Base-by-base conservation (phyloP, 2,329 filamentous ascomycete genomes). In the Coniochaeta sp. region DNA sequence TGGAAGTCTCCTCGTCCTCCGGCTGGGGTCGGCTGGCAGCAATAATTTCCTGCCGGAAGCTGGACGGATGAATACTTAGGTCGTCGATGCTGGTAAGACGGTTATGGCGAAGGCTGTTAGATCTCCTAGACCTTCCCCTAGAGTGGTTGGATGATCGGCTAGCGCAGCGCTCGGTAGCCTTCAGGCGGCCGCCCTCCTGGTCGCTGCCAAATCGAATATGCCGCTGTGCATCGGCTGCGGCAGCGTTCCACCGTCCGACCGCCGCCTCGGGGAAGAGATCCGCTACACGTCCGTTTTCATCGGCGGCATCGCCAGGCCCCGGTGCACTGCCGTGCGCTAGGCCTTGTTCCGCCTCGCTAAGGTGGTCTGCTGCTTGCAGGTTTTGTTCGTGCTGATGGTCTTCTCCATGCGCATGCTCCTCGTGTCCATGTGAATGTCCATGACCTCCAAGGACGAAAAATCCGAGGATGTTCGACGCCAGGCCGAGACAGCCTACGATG, bases 401-500 rank as follows among this genome's bases (percentile, higher is more conserved):
- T 59, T 80, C 74, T 6, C 72, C 74, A 63, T 83, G 77, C 62
- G 79, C 78, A 16, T 80, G 81, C 38, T 79, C 81, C 16, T 76
- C 81, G 56, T 76, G 77, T 4, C 87, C 89, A 71, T 95, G 91
- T 16, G 85, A 85, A 72, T 98, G 93, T 3, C 91, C 90, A 71
- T 98, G 93, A 60, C 96, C 93, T 66, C 96, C 95, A 69, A 99
- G 91, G 34, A 99, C 86, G 60, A 93, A 83, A 64, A 99, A 88
- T 2, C 95, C 95, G 56, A 93, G 78, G 22, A 98, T 82, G 70
- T 99, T 99, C 34, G 93, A 97, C 8, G 87, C 81, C 16, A 99
- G 83, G 58, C 95, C 95, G 61, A 91, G 82, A 63, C 83, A 92
- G 44, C 95, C 95, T 58, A 99, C 95, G 64, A 95, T 88, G 61